These are phyloP conservation scores for Heritiera littoralis DNA, from an alignment of 345 rosid species.

Conservation along the genomic window DNA sequence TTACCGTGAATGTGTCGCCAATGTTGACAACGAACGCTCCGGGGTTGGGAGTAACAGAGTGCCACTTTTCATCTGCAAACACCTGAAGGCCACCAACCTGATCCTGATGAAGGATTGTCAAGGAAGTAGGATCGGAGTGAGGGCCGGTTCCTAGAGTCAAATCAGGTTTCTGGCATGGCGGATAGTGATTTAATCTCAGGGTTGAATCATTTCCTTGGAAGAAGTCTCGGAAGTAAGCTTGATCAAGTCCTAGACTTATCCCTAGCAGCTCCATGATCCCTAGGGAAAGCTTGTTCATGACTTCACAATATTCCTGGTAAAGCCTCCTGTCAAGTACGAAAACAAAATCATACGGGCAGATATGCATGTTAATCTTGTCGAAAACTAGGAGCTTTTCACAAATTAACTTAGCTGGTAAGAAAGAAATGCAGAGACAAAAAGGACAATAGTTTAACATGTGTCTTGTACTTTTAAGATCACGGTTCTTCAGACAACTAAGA, in stretches of 20 bases:
- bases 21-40: constrained; percentile 64
- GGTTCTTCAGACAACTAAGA: too few relatives aligned
- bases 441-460: background rate
- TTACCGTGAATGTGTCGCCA: constrained; percentile 79
- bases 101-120: constrained; percentile 75
- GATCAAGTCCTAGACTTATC: constrained; percentile 51
- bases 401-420: background rate
- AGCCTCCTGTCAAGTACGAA: constrained; percentile 33
- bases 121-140: constrained; percentile 69
- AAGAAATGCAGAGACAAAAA: background rate
- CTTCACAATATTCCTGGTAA: constrained; percentile 59
- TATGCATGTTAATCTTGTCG: background rate
- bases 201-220: constrained; percentile 59
- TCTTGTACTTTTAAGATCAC: background rate
- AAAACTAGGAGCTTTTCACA: background rate
- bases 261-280: constrained; percentile 62
- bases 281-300: constrained; percentile 46
- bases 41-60: constrained; percentile 40
- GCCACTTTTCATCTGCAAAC: constrained; percentile 55
- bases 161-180: constrained; percentile 61
- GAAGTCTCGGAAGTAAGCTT: constrained; percentile 43
- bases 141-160: constrained; percentile 69
- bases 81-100: constrained; percentile 71
- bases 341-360: background rate
- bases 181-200: constrained; percentile 65